Base-by-base conservation (phyloP, 2,329 filamentous ascomycete species). In the Fusarium graminum region DNA sequence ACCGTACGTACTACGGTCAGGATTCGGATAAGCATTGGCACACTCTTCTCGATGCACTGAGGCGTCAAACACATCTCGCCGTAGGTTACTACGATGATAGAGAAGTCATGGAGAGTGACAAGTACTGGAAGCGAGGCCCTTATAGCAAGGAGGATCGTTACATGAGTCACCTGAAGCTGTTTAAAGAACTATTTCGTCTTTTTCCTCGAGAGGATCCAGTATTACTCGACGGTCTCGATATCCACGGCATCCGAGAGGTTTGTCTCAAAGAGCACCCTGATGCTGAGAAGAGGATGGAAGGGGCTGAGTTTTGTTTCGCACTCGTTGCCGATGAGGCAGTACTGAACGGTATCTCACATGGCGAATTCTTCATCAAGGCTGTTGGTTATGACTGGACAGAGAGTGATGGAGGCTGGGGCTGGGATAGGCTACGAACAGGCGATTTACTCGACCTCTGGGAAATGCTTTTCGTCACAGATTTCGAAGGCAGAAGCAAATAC, bases 1-100 rank as follows among this genome's bases (percentile, higher is more conserved):
- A 58, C 41, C 55, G 63, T 28, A 66, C 60, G 10, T 28, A 61
- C 12, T 61, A 66, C n/a, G 19, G 47, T 14, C 7, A 39, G 4
- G 63, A 51, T 6, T 60, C 51, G 0, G 47, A 61, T 0, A 7
- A 64, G 9, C 19, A 46, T 32, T 66, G 55, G 59, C 12, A 34
- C 1, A 63, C 12, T 2, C 55, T 68, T 4, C 34, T 67, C 2
- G n/a, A 36, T 10, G 3, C 50, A n/a, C 41, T 67, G 11, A 42
- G 30, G 13, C 49, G 19, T 2, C 52, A 68, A 22, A 61, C 45
- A 8, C 3, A 5, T 1, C 52, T 68, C 3, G 49, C 52, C 4
- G 43, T 67, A 1, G 52, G 51, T 12, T 59, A 29, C 22, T 12
- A 34, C 9, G 47, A 42, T 6, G 9, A 4, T 3, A 12, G 36